Conservation (phyloP, 1,284 basidiomycete species). For the Pseudozyma thailandica region DNA sequence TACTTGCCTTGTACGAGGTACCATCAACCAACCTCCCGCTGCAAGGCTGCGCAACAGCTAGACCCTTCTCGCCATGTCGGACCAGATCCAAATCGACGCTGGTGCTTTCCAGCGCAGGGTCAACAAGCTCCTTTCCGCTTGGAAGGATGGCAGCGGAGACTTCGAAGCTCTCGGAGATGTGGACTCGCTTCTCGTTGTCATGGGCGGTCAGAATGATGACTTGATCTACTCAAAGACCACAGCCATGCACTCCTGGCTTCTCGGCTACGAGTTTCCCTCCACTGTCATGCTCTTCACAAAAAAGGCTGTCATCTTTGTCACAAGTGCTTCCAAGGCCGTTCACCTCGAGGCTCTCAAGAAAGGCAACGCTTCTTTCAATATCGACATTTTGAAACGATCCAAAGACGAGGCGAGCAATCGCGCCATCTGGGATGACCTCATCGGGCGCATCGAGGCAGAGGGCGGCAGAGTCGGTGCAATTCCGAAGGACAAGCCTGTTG, state of each 20-base stretch:
- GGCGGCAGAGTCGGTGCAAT: slow-evolving; percentile 70
- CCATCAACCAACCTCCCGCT: background rate
- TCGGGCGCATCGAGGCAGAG: slow-evolving; percentile 33
- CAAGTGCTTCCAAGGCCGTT: slow-evolving; percentile 81
- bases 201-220: slow-evolving; percentile 55
- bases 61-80: slow-evolving; percentile 40
- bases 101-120: slow-evolving; percentile 52
- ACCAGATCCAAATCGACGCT: slow-evolving; percentile 57
- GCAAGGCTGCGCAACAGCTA: slow-evolving; percentile 7
- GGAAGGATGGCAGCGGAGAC: slow-evolving; percentile 45
- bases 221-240: slow-evolving; percentile 55
- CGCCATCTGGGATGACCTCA: slow-evolving; percentile 64
- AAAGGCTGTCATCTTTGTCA: slow-evolving; percentile 80
- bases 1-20: background rate
- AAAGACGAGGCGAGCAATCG: slow-evolving; percentile 69
- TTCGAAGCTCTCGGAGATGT: slow-evolving; percentile 29
- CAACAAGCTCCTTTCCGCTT: slow-evolving; percentile 36
- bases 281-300: slow-evolving; percentile 83
- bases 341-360: slow-evolving; percentile 56
- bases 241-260: slow-evolving; percentile 77
- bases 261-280: slow-evolving; percentile 96
- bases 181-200: slow-evolving; percentile 51
- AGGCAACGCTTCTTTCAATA: slow-evolving; percentile 49
- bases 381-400: slow-evolving; percentile 67
- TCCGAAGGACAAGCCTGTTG: slow-evolving; percentile 80